Evolutionary conservation across 1,284 basidiomycete species (phyloP), one percentile per base, ranked within the genome.

Genomic region (Leccinum griseonigrum): DNA sequence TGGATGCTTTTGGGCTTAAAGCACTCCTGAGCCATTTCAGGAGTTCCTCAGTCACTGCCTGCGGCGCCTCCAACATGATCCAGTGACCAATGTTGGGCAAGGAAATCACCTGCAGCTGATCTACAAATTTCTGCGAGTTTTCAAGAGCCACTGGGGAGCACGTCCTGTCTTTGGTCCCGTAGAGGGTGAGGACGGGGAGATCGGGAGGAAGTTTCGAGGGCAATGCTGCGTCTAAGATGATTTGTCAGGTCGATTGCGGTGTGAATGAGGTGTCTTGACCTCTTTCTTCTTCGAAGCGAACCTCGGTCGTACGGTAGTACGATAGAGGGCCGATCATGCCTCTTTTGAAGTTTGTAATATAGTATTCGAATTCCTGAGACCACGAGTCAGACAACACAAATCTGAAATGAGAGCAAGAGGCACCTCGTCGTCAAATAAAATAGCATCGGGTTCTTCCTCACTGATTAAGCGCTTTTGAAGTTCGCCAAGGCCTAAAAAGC

Each of bases 311-410:
- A 31, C 87, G 81, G 65, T 91, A 91, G 70, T 90, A 91, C 61
- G 86, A 87, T 11, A 90, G 72, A 3, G 89, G 86, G 0, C 87
- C 87, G 26, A 78, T 77, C 84, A 91, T 85, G n/a, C 83, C 81
- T 63, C 79, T 76, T 18, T 73, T 67, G 18, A 82, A 78, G 60
- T 80, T 75, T 11, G 77, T 69, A 16, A 78, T 22, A 65, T 88
- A 85, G 63, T 81, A 81, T 26, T 78, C 67, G 22, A 83, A 73
- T 67, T 89, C 86, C 85, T 88, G 63, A 14, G 51, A 60, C 18
- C 7, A 14, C 40, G 11, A 4, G 36, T 60, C 16, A 64, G 29
- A 57, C n/a, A 22, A 22, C 22, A 11, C 9, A 9, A 6, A 40
- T 32, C 2, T 48, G 11, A 16, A 59, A 55, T 48, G 31, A 56